These are phyloP conservation scores for Gonapodya sp. DNA, from an alignment of 192 early-diverging fungal species.

Conservation along the genomic window DNA sequence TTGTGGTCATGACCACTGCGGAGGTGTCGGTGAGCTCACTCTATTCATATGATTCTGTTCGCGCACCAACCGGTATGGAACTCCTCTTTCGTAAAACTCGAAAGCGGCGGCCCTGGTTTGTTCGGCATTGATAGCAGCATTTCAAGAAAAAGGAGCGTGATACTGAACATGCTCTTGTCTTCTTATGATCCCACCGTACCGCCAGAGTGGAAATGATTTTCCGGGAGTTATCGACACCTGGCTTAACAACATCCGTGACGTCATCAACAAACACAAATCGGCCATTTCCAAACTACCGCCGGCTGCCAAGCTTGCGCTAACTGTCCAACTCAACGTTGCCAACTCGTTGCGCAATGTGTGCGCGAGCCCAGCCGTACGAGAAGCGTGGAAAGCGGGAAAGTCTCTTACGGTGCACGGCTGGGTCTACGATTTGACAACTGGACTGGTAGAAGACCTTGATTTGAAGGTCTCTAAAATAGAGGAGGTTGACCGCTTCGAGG, in stretches of 20 bases:
- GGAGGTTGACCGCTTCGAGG: not conserved
- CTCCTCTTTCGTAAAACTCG: no score
- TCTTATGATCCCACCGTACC: no score
- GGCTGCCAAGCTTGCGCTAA: not conserved
- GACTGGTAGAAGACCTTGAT: not conserved
- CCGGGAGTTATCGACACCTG: not conserved
- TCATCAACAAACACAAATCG: not conserved
- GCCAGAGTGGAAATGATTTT: no score
- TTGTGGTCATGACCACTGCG: not conserved
- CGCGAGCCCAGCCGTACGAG: not conserved
- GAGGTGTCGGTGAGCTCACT: not conserved
- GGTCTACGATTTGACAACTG: not conserved
- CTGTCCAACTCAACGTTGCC: not conserved
- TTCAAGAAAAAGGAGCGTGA: no score
- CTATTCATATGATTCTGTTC: not conserved
- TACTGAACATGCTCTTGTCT: no score
- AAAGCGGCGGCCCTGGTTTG: no score
- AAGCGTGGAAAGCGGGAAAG: not conserved
- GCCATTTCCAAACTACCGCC: not conserved
- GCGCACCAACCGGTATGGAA: not conserved
- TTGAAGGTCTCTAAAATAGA: not conserved
- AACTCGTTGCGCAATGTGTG: not conserved
- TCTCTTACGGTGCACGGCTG: not conserved
- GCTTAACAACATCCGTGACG: not conserved
- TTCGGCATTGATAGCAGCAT: no score